These are phyloP conservation scores for Schizophyllum amplum DNA, from an alignment of 1,284 basidiomycete genomes.

Conservation along the genomic window DNA sequence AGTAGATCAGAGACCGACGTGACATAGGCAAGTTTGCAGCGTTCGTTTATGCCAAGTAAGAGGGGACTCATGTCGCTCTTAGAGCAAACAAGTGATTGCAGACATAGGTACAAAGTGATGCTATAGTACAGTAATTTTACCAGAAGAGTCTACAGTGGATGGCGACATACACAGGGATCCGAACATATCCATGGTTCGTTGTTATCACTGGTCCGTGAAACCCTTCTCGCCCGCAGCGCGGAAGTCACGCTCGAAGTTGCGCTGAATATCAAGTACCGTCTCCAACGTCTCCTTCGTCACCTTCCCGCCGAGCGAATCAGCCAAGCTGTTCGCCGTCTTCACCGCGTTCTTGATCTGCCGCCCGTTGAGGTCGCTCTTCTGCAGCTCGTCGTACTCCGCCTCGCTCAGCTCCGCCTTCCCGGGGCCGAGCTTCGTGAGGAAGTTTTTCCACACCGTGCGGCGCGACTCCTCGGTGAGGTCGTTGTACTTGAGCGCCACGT, in stretches of 20 bases:
- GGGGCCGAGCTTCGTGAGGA: constrained; percentile 40
- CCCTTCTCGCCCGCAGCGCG: not conserved
- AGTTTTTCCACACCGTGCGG: constrained; percentile 47
- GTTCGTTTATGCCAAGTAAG: too few relatives aligned
- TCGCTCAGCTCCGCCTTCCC: constrained; percentile 25
- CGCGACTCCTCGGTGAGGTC: constrained; percentile 41
- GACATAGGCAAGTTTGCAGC: too few relatives aligned
- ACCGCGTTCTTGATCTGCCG: constrained; percentile 60
- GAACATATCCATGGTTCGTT: too few relatives aligned
- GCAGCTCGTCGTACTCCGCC: constrained; percentile 34
- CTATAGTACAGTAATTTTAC: too few relatives aligned
- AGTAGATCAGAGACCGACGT: too few relatives aligned
- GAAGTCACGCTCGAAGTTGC: constrained; percentile 9
- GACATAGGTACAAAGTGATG: too few relatives aligned
- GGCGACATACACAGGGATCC: too few relatives aligned
- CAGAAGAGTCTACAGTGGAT: too few relatives aligned
- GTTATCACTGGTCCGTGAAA: too few relatives aligned
- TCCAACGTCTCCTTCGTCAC: constrained; percentile 43
- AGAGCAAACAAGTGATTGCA: too few relatives aligned
- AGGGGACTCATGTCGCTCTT: too few relatives aligned
- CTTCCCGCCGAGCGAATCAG: constrained; percentile 35
- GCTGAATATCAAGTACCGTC: constrained; percentile 29
- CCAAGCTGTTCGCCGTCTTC: constrained; percentile 50
- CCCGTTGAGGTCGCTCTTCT: constrained; percentile 45
- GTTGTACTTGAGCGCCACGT: constrained; percentile 53